Evolutionary conservation across 768 basidiomycete genomes (phyloP).

Genomic region (Boletus rufocinnamomeus): DNA sequence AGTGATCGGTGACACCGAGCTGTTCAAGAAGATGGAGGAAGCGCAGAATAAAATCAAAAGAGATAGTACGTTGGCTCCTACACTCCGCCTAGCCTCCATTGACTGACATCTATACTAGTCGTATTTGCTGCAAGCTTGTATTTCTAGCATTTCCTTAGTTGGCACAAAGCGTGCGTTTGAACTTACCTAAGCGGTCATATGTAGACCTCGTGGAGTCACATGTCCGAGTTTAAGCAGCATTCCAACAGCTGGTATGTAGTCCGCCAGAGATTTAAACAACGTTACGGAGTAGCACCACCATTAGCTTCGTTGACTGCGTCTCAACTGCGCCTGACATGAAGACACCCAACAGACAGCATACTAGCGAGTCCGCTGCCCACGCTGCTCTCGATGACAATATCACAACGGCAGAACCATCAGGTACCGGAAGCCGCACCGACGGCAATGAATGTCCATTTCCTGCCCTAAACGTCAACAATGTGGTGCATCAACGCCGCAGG

Average conservation of each 20-base stretch:
- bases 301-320: slow-evolving; percentile 4
- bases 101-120: slow-evolving; percentile 44
- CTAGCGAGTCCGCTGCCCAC: slow-evolving; percentile 7
- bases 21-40: slow-evolving; percentile 99
- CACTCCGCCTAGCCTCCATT: slow-evolving; percentile 1
- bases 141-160: slow-evolving; percentile 49
- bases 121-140: slow-evolving; percentile 88
- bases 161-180: neutral
- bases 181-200: neutral
- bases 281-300: neutral
- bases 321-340: slow-evolving; percentile 18
- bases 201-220: neutral
- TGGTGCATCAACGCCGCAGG: slow-evolving; percentile 39
- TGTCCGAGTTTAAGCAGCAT: slow-evolving; percentile 14
- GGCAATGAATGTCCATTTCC: slow-evolving; percentile 1
- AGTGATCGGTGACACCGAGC: slow-evolving; percentile 92
- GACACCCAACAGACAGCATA: neutral
- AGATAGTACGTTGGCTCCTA: slow-evolving; percentile 70
- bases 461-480: slow-evolving; percentile 7
- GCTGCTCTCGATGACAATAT: neutral
- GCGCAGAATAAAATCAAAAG: slow-evolving; percentile 91
- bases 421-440: slow-evolving; percentile 13
- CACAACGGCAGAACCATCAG: slow-evolving; percentile 4
- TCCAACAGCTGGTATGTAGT: slow-evolving; percentile 20
- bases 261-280: slow-evolving; percentile 19